Base-by-base conservation (phyloP, 495 filamentous ascomycete species). In the Diplogelasinospora grovesii region DNA sequence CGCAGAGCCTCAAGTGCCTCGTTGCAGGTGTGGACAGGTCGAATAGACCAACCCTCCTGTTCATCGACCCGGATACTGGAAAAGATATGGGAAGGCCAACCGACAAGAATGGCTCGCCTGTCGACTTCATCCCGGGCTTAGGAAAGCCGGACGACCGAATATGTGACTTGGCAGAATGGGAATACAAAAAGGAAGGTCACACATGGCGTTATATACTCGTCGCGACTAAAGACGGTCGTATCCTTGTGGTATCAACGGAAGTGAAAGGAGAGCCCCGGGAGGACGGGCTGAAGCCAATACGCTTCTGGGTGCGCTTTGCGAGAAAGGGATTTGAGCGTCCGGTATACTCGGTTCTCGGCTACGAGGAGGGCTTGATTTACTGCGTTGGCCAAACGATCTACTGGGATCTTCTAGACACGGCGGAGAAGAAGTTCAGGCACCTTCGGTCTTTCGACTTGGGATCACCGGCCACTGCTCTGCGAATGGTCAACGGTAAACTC, bases 11-110 rank as follows among this genome's bases (percentile, higher is more conserved):
- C 4, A 58, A 67, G 4, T 66, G 69, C 41, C 63, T 83, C 2
- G 61, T 82, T 24, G 69, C 68, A 0, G 75, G 71, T 2, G 66
- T 75, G 3, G 56, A 50, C 11, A 55, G 57, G 14, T 45, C 56
- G 22, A 53, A 61, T 3, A 45, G 42, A 35, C 57, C 66, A 11
- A 66, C 57, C 16, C 46, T 70, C 43, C 52, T 50, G 43, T 77
- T 77, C 43, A 47, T 74, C 13, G 64, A 77, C 41, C 68, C 66
- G 2, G 58, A 61, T 15, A 72, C 70, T 2, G 71, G 70, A 3
- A 38, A 52, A 22, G 60, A 71, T 32, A 49, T 76, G 5, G 71
- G 69, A 0, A 50, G 36, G 22, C 60, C 67, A 0, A 35, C 60
- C 8, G 59, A 66, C 33, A 57, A 59, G 22, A 62, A 57, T 10